These are phyloP conservation scores for Xylaria sp. DNA, from an alignment of 2,329 filamentous ascomycete species.

Conservation along the genomic window DNA sequence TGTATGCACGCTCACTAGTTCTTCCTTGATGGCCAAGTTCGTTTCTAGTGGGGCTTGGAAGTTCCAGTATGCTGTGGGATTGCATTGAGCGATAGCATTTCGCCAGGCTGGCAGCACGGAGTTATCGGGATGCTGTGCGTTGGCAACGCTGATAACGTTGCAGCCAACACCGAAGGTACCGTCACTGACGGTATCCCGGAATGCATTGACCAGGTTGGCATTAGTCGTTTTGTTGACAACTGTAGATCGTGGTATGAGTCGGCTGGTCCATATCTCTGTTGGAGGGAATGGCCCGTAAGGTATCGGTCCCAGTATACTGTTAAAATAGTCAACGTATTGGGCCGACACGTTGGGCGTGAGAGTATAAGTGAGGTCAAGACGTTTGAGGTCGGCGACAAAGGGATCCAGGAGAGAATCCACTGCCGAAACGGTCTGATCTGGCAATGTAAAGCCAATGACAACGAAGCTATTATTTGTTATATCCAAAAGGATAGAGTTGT, in stretches of 20 bases:
- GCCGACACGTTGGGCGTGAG: background rate
- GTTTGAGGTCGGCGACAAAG: constrained; percentile 16
- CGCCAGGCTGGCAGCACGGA: constrained; percentile 32
- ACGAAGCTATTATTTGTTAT: constrained; percentile 5
- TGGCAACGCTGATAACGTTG: constrained; percentile 12
- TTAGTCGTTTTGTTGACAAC: constrained; percentile 11
- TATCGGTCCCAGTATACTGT: constrained; percentile 17
- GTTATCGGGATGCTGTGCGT: constrained; percentile 27
- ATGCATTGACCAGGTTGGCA: background rate
- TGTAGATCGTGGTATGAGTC: constrained; percentile 24
- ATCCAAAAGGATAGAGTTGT: background rate
- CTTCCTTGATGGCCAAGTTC: constrained; percentile 33
- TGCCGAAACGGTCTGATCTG: background rate
- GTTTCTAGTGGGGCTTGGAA: constrained; percentile 44
- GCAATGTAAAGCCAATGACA: constrained; percentile 12
- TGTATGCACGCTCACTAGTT: background rate
- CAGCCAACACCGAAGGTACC: constrained; percentile 23
- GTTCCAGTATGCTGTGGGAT: background rate
- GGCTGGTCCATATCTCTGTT: constrained; percentile 10
- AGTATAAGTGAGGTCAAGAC: constrained; percentile 20
- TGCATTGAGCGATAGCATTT: constrained; percentile 16
- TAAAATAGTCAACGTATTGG: constrained; percentile 19
- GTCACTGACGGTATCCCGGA: background rate
- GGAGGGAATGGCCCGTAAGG: constrained; percentile 26
- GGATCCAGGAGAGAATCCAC: constrained; percentile 6